A percentile compares a stretch with the other conserved stretches of the same genome.
Conservation (phyloP, 1,284 basidiomycete species). For the Boletus calvinii region DNA sequence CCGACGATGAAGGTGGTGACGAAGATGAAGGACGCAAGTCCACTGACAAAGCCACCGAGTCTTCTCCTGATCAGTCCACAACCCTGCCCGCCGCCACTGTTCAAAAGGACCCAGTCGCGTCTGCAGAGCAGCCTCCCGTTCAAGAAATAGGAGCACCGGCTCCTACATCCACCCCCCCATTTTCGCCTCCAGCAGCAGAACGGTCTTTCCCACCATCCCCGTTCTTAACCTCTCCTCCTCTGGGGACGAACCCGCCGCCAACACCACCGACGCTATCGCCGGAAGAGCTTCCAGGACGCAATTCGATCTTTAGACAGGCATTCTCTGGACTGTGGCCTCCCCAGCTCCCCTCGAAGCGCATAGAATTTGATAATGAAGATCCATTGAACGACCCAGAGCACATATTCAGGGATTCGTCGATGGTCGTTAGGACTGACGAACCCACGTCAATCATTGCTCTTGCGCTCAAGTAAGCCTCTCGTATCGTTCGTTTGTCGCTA, state of each 20-base stretch:
- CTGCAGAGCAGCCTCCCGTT: conserved; percentile 11
- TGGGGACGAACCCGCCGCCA: conserved; percentile 41
- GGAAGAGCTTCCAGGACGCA: conserved; percentile 55
- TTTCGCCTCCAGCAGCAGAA: conserved; percentile 33
- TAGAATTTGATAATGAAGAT: conserved; percentile 60
- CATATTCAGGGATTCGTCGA: conserved; percentile 92
- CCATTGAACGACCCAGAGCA: conserved; percentile 79
- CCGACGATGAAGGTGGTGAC: conserved; percentile 84
- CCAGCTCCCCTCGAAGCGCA: conserved; percentile 45
- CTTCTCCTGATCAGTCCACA: conserved; percentile 37
- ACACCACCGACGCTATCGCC: conserved; percentile 57
- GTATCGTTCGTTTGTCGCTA: neutral
- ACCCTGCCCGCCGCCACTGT: conserved; percentile 25
- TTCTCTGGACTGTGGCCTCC: conserved; percentile 78
- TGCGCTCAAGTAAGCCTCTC: conserved; percentile 71
- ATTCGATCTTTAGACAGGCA: conserved; percentile 79
- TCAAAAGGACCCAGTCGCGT: conserved; percentile 10
- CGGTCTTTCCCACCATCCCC: conserved; percentile 56
- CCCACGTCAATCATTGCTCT: conserved; percentile 98
- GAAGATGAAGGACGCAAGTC: conserved; percentile 52
- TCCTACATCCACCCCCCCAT: conserved; percentile 27
- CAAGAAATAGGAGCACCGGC: conserved; percentile 18
- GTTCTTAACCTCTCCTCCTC: conserved; percentile 43
- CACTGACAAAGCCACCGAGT: conserved; percentile 32
- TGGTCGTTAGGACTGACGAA: conserved; percentile 96